phyloP scores from a whole-genome alignment of 441 rosid genomes.

The Kokia cookei region DNA sequence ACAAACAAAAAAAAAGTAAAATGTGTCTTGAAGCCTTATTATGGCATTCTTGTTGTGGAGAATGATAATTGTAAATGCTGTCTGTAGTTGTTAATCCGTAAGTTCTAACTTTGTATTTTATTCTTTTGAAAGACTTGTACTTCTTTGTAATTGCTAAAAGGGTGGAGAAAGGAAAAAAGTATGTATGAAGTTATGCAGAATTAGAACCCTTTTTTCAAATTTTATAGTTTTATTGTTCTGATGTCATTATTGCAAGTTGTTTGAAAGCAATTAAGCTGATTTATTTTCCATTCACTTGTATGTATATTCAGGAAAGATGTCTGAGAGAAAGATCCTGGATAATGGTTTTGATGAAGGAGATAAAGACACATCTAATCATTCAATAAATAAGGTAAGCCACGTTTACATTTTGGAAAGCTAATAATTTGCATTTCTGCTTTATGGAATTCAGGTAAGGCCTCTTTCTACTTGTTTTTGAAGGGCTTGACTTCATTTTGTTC shows the following conservation, averaged over 20 bases:
- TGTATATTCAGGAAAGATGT: slow-evolving; percentile 27
- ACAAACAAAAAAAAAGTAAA: neutral
- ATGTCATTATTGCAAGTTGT: neutral
- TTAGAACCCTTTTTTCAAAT: neutral
- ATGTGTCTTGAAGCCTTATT: neutral
- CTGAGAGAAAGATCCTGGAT: slow-evolving; percentile 17
- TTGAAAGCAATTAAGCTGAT: neutral
- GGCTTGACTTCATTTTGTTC: neutral
- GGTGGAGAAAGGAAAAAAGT: neutral
- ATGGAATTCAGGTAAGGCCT: neutral
- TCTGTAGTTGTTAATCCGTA: neutral
- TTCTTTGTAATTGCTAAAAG: neutral
- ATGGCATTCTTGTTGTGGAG: neutral
- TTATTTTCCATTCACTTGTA: neutral
- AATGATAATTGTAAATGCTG: neutral
- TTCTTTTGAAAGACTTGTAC: neutral
- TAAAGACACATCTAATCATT: slow-evolving; percentile 16
- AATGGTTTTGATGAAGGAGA: slow-evolving; percentile 26
- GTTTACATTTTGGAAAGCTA: neutral
- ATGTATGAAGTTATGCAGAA: neutral
- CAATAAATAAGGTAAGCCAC: slow-evolving; percentile 25
- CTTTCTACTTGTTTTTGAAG: neutral
- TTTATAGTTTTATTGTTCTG: neutral
- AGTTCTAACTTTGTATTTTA: neutral
- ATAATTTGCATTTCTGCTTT: neutral